Percentiles rank a stretch among this genome's conserved stretches.
These are phyloP conservation scores for Pyrenochaeta sp. DNA, from an alignment of 2,329 filamentous ascomycete species.

Conservation along the genomic window DNA sequence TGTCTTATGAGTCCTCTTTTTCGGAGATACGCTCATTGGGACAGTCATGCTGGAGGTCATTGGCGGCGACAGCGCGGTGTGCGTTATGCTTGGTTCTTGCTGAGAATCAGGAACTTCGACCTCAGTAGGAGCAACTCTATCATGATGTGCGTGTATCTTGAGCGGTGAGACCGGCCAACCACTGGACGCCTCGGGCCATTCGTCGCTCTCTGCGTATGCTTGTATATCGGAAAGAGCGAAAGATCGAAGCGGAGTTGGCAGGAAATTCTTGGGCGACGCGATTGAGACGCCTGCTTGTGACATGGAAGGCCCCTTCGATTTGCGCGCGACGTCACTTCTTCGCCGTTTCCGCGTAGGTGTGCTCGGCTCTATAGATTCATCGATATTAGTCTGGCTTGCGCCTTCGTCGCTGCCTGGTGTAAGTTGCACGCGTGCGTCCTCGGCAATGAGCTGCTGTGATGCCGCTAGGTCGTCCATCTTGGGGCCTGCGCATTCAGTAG, in stretches of 20 bases:
- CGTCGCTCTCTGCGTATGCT: background rate
- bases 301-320: background rate
- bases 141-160: background rate
- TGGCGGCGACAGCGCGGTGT: constrained; percentile 6
- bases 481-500: constrained; percentile 16
- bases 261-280: background rate
- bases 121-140: background rate
- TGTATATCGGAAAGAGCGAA: background rate
- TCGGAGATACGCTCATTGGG: constrained; percentile 6
- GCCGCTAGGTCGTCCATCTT: constrained; percentile 29
- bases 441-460: constrained; percentile 30
- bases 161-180: background rate
- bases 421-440: constrained; percentile 11
- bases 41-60: constrained; percentile 11
- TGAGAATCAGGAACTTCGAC: constrained; percentile 26
- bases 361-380: background rate
- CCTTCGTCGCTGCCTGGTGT: background rate
- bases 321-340: background rate
- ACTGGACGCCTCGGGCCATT: background rate
- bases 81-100: background rate
- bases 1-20: background rate
- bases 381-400: background rate
- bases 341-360: background rate
- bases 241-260: background rate
- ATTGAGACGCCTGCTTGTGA: no score